A percentile compares a stretch with the other conserved stretches of the same genome.
These are phyloP conservation scores for Neocatenulostroma microsporum DNA, from an alignment of 2,329 filamentous ascomycete species.

Conservation along the genomic window DNA sequence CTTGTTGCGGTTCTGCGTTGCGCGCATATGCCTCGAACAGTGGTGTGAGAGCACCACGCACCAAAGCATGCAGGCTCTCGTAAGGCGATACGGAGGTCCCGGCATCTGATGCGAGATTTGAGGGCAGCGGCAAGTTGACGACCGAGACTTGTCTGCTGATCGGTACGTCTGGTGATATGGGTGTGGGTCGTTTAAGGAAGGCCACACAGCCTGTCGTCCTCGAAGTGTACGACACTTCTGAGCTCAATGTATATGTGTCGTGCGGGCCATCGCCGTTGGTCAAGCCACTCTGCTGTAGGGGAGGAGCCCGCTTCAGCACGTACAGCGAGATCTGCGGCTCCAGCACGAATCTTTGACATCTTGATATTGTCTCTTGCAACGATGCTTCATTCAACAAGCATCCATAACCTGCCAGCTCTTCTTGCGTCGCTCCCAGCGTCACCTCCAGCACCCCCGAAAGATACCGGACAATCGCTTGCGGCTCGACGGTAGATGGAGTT, in stretches of 20 bases:
- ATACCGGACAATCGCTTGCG: conserved; percentile 42
- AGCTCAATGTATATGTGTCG: conserved; percentile 72
- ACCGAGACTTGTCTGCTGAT: conserved; percentile 86
- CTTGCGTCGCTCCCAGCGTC: conserved; percentile 47
- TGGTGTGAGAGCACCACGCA: conserved; percentile 84
- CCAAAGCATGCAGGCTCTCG: conserved; percentile 83
- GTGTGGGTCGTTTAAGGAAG: conserved; percentile 79
- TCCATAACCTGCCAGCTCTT: conserved; percentile 71
- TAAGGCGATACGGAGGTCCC: conserved; percentile 67
- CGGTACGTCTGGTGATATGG: conserved; percentile 74
- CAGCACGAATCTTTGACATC: conserved; percentile 80
- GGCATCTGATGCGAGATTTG: conserved; percentile 43
- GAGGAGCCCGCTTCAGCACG: conserved; percentile 70
- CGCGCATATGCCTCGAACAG: conserved; percentile 97
- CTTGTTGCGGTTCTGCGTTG: conserved; percentile 60
- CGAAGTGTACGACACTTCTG: conserved; percentile 70
- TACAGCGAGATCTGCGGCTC: conserved; percentile 85
- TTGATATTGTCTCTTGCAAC: conserved; percentile 71
- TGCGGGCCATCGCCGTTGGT: conserved; percentile 22
- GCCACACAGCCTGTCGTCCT: conserved; percentile 81
- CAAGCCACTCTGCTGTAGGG: conserved; percentile 45
- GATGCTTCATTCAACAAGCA: conserved; percentile 70
- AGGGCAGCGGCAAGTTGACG: conserved; percentile 79
- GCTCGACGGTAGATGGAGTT: conserved; percentile 32
- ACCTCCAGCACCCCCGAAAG: conserved; percentile 41